These are phyloP conservation scores for Fusarium sp. DNA, from an alignment of 2,329 filamentous ascomycete genomes.

Conservation along the genomic window DNA sequence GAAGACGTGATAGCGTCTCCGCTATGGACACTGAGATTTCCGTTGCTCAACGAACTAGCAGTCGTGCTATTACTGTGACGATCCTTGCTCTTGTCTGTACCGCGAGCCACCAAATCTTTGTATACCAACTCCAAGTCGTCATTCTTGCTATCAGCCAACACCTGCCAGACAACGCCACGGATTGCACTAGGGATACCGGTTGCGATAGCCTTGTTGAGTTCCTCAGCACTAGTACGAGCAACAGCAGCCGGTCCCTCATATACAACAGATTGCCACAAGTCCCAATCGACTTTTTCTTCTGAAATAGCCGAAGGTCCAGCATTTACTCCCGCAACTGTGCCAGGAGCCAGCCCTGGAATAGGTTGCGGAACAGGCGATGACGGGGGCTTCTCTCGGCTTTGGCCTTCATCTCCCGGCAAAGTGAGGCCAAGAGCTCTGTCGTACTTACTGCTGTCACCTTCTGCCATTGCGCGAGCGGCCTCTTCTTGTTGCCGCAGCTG, in stretches of 20 bases:
- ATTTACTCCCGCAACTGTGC: slow-evolving; percentile 85
- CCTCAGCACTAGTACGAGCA: slow-evolving; percentile 86
- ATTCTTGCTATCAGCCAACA: slow-evolving; percentile 94
- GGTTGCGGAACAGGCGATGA: slow-evolving; percentile 70
- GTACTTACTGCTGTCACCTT: slow-evolving; percentile 66
- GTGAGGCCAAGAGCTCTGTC: slow-evolving; percentile 45
- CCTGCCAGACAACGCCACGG: slow-evolving; percentile 98
- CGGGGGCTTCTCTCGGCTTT: slow-evolving; percentile 50
- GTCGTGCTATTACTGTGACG: slow-evolving; percentile 67
- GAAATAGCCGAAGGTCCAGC: slow-evolving; percentile 77
- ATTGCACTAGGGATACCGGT: slow-evolving; percentile 95
- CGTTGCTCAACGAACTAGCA: slow-evolving; percentile 65
- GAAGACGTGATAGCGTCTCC: slow-evolving; percentile 78
- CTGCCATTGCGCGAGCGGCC: slow-evolving; percentile 63
- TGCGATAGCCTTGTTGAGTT: slow-evolving; percentile 90
- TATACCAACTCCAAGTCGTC: slow-evolving; percentile 91
- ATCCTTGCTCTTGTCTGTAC: slow-evolving; percentile 83
- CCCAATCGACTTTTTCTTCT: slow-evolving; percentile 93
- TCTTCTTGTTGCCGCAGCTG: slow-evolving; percentile 81
- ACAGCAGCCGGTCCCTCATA: slow-evolving; percentile 93
- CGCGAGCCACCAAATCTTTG: slow-evolving; percentile 80
- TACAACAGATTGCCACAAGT: slow-evolving; percentile 95
- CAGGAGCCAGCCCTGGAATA: slow-evolving; percentile 80
- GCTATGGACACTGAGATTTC: slow-evolving; percentile 69
- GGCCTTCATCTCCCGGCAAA: slow-evolving; percentile 43